Percentiles rank a stretch among this genome's conserved stretches.
phyloP scores from a whole-genome alignment of 75 land plant species.

The Azolla pinnata region DNA sequence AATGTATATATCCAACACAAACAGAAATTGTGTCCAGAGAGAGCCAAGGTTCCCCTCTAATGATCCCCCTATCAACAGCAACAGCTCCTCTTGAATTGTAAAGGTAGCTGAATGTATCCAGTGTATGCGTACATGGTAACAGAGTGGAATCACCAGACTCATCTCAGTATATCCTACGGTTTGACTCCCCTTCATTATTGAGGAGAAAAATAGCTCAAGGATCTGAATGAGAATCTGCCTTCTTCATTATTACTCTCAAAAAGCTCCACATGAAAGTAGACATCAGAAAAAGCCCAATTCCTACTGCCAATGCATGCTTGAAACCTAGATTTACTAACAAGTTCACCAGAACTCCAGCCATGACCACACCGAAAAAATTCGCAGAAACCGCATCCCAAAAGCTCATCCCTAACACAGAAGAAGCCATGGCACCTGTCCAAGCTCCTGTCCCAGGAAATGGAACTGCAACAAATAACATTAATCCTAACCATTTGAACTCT shows the following conservation, averaged over 20 bases:
- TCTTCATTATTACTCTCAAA: slow-evolving; percentile 23
- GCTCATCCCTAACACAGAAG: slow-evolving; percentile 84
- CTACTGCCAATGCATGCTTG: slow-evolving; percentile 62
- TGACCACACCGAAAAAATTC: slow-evolving; percentile 77
- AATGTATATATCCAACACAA: too few species aligned
- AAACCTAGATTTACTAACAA: slow-evolving; percentile 80
- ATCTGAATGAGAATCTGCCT: too few species aligned
- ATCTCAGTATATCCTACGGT: too few species aligned
- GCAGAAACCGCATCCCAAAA: slow-evolving; percentile 87
- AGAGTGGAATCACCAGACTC: too few species aligned
- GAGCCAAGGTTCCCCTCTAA: too few species aligned
- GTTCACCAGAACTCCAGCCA: slow-evolving; percentile 90
- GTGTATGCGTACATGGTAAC: too few species aligned
- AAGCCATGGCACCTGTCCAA: slow-evolving; percentile 93
- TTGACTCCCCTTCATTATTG: too few species aligned
- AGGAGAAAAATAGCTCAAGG: too few species aligned
- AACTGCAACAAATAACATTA: slow-evolving; percentile 97
- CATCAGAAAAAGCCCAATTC: slow-evolving; percentile 48
- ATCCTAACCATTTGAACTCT: slow-evolving; percentile 96
- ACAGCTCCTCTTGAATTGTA: too few species aligned
- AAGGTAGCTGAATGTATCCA: too few species aligned
- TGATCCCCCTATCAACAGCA: too few species aligned
- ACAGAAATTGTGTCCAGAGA: too few species aligned
- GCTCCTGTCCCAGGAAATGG: slow-evolving; percentile 99
- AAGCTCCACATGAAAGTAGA: slow-evolving; percentile 90